Base-by-base conservation (phyloP, 352 stramenopile species). In the Phytophthora litchii region DNA sequence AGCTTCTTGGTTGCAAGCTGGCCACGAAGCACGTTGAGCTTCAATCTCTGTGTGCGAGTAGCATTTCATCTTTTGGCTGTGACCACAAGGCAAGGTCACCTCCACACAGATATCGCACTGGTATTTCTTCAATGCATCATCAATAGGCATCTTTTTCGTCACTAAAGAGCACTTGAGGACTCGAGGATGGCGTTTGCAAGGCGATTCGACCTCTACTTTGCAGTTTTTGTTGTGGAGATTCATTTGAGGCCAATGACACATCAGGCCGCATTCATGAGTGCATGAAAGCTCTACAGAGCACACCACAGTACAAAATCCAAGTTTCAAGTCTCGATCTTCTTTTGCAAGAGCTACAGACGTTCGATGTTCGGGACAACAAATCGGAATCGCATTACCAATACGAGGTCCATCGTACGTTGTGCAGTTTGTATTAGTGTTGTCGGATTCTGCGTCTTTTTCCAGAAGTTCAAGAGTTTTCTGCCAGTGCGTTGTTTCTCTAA, bases 301-400 rank as follows among this genome's bases (percentile, higher is more conserved):
- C n/a, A 88, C 37, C 14, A 93, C 73, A 4, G 61, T 58, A 54
- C 88, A 96, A 68, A 95, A 96, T 3, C 75, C 74, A 4, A 95
- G 78, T 25, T 80, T 67, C 19, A 94, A 50, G 31, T 88, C 68
- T n/a, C 57, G 60, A 20, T 69, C 70, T 16, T 32, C 59, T 5
- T 74, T 74, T 42, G 63, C 78, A 27, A 68, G 47, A 20, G 44
- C 47, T 14, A 67, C 67, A 2, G 66, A 85, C 10, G 56, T 43
- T 19, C 78, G 79, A 64, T 96, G 86, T 29, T 76, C 60, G 14
- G 88, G 86, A 21, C 88, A 96, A 34, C 88, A 95, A n/a, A 96
- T 67, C 16, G 86, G 88, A 12, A 96, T 59, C 23, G 67, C 37
- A 31, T 58, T 32, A 4, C 88, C 88, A 34, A 94, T 79, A 7